These are phyloP conservation scores for Schwanniomyces yamadae DNA, from an alignment of 805 yeast species.

Conservation along the genomic window DNA sequence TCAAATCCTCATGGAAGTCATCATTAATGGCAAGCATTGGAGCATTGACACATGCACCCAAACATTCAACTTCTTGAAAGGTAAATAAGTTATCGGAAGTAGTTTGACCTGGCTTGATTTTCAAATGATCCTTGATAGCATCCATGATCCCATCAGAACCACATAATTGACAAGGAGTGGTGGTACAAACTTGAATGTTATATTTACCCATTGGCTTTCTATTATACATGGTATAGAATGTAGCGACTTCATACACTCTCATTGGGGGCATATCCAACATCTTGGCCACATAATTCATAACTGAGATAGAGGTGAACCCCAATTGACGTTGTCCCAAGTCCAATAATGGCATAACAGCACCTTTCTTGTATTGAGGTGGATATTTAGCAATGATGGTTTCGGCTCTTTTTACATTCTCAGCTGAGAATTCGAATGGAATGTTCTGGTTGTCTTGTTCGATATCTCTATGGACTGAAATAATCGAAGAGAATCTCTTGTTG, in stretches of 20 bases:
- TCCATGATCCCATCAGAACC: conserved; percentile 78
- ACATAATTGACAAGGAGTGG: conserved; percentile 86
- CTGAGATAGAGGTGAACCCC: conserved; percentile 82
- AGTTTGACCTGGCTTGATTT: conserved; percentile 74
- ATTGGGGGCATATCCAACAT: conserved; percentile 86
- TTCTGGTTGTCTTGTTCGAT: conserved; percentile 63
- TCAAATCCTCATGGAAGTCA: conserved; percentile 79
- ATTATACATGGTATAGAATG: conserved; percentile 89
- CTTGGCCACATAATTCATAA: conserved; percentile 88
- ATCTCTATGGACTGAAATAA: conserved; percentile 70
- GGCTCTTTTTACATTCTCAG: conserved; percentile 67
- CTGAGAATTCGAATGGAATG: conserved; percentile 69
- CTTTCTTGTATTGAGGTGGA: conserved; percentile 84
- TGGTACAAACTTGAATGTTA: conserved; percentile 82
- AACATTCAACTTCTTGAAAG: conserved; percentile 84
- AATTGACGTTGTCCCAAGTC: conserved; percentile 86
- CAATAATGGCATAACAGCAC: conserved; percentile 83
- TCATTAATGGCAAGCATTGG: conserved; percentile 87
- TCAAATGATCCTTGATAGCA: conserved; percentile 59
- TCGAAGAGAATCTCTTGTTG: conserved; percentile 34
- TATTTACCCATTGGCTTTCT: conserved; percentile 83
- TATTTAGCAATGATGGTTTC: conserved; percentile 71
- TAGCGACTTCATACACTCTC: conserved; percentile 92
- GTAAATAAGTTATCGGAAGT: conserved; percentile 75
- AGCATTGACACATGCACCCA: conserved; percentile 90